Percentiles rank a stretch among this genome's conserved stretches.
These are phyloP conservation scores for Brassica balearica DNA, from an alignment of 441 rosid species.

Conservation along the genomic window DNA sequence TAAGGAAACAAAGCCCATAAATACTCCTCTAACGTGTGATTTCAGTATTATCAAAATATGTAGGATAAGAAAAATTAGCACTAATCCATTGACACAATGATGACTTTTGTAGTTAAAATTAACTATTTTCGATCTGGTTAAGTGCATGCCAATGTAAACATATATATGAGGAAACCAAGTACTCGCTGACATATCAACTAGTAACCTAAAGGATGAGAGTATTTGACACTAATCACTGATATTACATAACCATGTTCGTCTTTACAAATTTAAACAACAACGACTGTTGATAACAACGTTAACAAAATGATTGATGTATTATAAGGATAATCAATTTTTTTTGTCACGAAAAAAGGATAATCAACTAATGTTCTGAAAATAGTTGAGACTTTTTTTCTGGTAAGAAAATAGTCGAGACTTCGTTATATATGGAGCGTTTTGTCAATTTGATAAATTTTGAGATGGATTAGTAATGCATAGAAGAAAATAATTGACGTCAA, in stretches of 20 bases:
- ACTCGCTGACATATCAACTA: not conserved
- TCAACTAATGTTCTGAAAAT: not conserved
- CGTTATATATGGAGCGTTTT: not conserved
- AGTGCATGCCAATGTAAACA: not conserved
- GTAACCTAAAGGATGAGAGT: not conserved
- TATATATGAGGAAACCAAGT: not conserved
- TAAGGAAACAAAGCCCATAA: not conserved
- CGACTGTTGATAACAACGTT: not conserved
- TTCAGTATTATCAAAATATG: not conserved
- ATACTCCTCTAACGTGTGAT: constrained; percentile 1
- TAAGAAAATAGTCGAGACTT: not conserved
- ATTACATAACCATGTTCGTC: not conserved
- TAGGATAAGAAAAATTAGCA: not conserved
- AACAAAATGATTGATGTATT: not conserved
- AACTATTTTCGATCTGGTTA: not conserved
- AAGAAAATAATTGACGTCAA: not conserved
- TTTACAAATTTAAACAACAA: not conserved
- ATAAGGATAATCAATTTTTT: too few species aligned
- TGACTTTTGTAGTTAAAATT: not conserved
- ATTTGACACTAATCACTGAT: not conserved
- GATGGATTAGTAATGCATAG: not conserved
- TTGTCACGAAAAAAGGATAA: too few species aligned
- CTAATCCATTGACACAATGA: not conserved
- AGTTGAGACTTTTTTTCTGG: not conserved
- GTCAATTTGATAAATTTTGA: not conserved